Conservation (phyloP, 257 asterid genomes). For the Avicennia marina region DNA sequence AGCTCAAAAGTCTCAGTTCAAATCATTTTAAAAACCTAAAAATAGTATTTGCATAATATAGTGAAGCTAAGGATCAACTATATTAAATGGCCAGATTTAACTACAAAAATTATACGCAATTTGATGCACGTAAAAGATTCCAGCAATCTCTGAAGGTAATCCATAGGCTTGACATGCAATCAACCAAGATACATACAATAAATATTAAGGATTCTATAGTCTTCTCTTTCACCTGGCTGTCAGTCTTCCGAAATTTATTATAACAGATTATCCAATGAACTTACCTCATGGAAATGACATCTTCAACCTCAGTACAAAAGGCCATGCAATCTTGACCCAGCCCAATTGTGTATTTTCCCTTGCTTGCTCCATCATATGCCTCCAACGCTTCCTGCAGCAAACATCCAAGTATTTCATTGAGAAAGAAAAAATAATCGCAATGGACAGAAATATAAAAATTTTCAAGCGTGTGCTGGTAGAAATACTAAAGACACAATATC, state of each 20-base stretch:
- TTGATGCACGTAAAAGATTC: neutral
- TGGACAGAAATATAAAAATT: conserved; percentile 14
- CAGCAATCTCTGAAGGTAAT: neutral
- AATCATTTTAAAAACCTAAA: neutral
- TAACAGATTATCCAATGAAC: no score
- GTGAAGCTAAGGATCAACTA: neutral
- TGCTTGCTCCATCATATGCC: conserved; percentile 98
- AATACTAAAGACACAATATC: no score
- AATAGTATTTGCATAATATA: neutral
- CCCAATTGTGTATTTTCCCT: conserved; percentile 98
- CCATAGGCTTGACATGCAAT: neutral
- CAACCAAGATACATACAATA: neutral
- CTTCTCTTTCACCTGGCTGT: neutral
- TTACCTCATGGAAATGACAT: conserved; percentile 98
- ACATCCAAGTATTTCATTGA: no score
- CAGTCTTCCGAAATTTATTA: no score
- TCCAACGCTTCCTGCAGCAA: conserved; percentile 70
- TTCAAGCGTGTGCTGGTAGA: no score
- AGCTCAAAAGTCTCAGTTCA: neutral
- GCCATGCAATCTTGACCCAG: conserved; percentile 99
- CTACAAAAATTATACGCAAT: neutral
- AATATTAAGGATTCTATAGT: neutral
- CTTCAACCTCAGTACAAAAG: conserved; percentile 93
- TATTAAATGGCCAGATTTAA: neutral
- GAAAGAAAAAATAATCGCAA: no score